phyloP scores from a whole-genome alignment of 2,329 filamentous ascomycete genomes.

The Ilyonectria robusta region DNA sequence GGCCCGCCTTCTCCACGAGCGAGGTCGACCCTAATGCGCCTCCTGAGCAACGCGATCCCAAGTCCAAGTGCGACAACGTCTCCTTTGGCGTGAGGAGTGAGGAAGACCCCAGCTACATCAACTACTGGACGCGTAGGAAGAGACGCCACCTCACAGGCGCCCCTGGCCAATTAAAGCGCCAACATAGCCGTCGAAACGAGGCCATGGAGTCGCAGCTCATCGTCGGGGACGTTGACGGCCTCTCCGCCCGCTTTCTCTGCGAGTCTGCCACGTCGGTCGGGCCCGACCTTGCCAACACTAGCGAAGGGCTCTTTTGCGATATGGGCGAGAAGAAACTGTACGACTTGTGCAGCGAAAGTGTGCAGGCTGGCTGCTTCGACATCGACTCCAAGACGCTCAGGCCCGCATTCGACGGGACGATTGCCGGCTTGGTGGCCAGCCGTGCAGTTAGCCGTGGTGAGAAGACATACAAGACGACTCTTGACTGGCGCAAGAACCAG shows the following conservation, averaged over 20 bases:
- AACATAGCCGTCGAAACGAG: not conserved
- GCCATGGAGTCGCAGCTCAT: constrained; percentile 9
- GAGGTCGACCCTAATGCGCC: no score
- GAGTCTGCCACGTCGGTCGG: constrained; percentile 10
- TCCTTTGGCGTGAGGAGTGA: constrained; percentile 6
- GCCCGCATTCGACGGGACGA: not conserved
- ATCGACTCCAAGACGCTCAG: not conserved
- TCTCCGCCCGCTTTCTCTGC: constrained; percentile 6
- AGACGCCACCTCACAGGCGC: not conserved
- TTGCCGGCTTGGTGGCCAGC: not conserved
- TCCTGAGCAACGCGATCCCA: no score
- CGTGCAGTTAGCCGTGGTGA: not conserved
- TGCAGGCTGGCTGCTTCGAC: constrained; percentile 4
- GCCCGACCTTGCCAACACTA: not conserved
- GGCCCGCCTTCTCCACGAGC: no score
- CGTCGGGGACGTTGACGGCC: constrained; percentile 7
- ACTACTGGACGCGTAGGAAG: constrained; percentile 6
- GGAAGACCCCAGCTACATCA: not conserved
- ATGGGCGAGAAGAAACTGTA: constrained; percentile 11
- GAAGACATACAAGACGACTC: not conserved
- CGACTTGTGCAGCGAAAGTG: not conserved
- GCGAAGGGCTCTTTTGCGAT: constrained; percentile 6
- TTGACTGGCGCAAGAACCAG: constrained; percentile 7
- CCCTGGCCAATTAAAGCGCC: not conserved
- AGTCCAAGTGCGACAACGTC: constrained; percentile 3